Evolutionary conservation across 139 green algal genomes (phyloP).

Genomic region (Coccomyxa sp.): DNA sequence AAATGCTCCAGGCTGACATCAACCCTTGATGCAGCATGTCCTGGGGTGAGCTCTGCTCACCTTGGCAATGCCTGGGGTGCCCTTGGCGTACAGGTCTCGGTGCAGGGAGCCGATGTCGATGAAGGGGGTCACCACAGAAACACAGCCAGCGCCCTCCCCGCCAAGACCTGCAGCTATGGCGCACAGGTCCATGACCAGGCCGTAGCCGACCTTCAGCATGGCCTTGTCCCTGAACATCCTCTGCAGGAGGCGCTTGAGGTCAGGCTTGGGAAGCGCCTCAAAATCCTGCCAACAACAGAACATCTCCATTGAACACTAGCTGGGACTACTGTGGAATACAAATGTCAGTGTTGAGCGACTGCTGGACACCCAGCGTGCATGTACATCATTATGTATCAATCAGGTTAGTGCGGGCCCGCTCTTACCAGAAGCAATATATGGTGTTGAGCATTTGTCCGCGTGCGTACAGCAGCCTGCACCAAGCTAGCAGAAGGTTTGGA

Average conservation of each 20-base stretch:
- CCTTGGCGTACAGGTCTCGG: constrained; percentile 15
- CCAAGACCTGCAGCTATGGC: constrained; percentile 28
- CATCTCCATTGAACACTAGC: not conserved
- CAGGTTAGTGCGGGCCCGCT: not conserved
- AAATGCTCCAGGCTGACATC: not conserved
- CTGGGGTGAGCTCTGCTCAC: not conserved
- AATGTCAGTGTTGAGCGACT: not conserved
- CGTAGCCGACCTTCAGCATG: constrained; percentile 27
- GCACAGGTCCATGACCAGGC: constrained; percentile 26
- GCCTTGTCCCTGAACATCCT: constrained; percentile 11
- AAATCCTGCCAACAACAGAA: constrained; percentile 10
- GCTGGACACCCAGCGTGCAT: not conserved
- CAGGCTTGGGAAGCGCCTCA: not conserved
- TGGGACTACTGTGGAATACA: no score
- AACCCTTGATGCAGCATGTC: not conserved
- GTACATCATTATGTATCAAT: not conserved
- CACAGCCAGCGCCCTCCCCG: constrained; percentile 23
- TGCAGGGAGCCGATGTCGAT: constrained; percentile 34
- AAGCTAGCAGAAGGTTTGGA: constrained; percentile 8
- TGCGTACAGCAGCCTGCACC: constrained; percentile 25
- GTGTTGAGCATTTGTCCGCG: not conserved
- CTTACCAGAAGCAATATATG: constrained; percentile 4
- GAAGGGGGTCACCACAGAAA: constrained; percentile 26
- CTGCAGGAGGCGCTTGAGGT: constrained; percentile 14
- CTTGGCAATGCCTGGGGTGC: constrained; percentile 12